Evolutionary conservation across 2,329 filamentous ascomycete species (phyloP), one percentile per base, ranked within the genome.

Genomic region (Fusarium goolgardi): DNA sequence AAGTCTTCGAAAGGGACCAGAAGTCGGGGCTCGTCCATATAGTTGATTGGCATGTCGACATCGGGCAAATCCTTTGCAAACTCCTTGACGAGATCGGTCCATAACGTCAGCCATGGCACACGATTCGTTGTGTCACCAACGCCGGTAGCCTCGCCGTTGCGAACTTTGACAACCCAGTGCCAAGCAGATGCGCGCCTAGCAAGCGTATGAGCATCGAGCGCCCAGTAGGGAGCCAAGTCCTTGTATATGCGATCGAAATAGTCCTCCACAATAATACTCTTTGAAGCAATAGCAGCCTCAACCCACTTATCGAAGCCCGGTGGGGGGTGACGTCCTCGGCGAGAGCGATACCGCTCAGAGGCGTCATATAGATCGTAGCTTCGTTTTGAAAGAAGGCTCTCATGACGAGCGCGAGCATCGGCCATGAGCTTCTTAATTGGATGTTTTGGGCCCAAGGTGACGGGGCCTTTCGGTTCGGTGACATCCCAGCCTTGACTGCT

Each of bases 21-120:
- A n/a, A 91, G 75, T 23, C 88, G 82, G 29, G 88, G 84, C 73
- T 91, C 87, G 73, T 90, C 88, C 77, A 89, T 82, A 53, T 83
- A 81, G 72, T 91, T 90, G 78, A 90, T 86, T 13, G 88, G 85
- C 80, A 90, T 89, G 73, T 90, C 88, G 74, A 91, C 85, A 64
- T 91, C 88, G 6, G 88, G 88, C 23, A 91, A 74, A 50, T 83
- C 78, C 16, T 81, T 73, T 27, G 85, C 82, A 35, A 88, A 85
- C 58, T 85, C 83, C 4, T 73, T 69, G 23, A 89, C 82, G 15
- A 88, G 78, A 5, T 76, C 73, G 3, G 81, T 81, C 84, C 84
- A 86, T 23, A 81, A 76, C 71, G 82, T 72, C 43, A 85, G 70
- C 81, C 82, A 84, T 5, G 79, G 76, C 25, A 83, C 82, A 32